Percentiles rank a stretch among this genome's conserved stretches.
phyloP scores from a whole-genome alignment of 1,284 basidiomycete genomes.

The Somion occarium region DNA sequence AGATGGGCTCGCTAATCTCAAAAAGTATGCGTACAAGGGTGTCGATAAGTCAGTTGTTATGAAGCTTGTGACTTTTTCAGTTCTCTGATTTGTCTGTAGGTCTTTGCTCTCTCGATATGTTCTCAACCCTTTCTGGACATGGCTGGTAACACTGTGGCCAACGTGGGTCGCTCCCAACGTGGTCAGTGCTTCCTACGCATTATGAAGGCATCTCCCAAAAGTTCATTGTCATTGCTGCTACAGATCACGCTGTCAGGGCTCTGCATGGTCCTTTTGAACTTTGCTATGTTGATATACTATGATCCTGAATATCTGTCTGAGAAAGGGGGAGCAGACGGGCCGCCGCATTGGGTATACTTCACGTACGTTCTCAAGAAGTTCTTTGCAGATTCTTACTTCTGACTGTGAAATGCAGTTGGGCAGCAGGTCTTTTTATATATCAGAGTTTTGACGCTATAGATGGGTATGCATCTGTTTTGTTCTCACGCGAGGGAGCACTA shows the following conservation, averaged over 20 bases:
- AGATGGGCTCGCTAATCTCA: slow-evolving; percentile 56
- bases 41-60: slow-evolving; percentile 58
- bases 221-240: neutral
- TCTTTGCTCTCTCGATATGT: slow-evolving; percentile 77
- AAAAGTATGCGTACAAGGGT: slow-evolving; percentile 64
- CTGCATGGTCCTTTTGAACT: slow-evolving; percentile 79
- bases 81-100: slow-evolving; percentile 33
- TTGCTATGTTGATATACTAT: slow-evolving; percentile 77
- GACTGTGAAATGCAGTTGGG: slow-evolving; percentile 51
- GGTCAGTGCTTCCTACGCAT: slow-evolving; percentile 39
- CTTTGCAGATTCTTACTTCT: slow-evolving; percentile 1
- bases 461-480: slow-evolving; percentile 45
- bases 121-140: slow-evolving; percentile 91
- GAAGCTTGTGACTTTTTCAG: slow-evolving; percentile 4
- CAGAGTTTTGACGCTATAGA: slow-evolving; percentile 90
- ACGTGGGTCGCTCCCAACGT: slow-evolving; percentile 86
- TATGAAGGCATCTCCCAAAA: neutral
- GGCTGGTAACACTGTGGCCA: slow-evolving; percentile 92
- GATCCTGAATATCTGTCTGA: slow-evolving; percentile 74
- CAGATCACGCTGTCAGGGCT: slow-evolving; percentile 86
- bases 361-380: slow-evolving; percentile 55
- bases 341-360: slow-evolving; percentile 83
- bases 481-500: neutral
- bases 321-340: slow-evolving; percentile 55
- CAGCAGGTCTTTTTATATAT: slow-evolving; percentile 86